These are phyloP conservation scores for Colletotrichum sp. DNA, from an alignment of 2,329 filamentous ascomycete genomes.

Conservation along the genomic window DNA sequence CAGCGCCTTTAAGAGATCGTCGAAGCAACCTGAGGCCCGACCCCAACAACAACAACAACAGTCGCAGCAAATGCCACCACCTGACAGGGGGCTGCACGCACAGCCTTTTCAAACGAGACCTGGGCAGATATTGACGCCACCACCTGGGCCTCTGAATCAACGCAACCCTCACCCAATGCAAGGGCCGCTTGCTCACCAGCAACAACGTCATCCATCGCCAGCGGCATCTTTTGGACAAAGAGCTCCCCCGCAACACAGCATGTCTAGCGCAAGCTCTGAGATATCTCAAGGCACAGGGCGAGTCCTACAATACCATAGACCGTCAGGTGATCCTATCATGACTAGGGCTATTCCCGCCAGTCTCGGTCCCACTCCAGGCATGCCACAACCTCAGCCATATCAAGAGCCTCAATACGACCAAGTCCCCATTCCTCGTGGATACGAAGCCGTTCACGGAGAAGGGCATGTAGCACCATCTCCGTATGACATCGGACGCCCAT, in stretches of 20 bases:
- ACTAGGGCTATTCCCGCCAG: neutral
- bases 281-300: neutral
- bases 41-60: slow-evolving; percentile 12
- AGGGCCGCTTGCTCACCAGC: neutral
- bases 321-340: neutral
- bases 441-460: slow-evolving; percentile 40
- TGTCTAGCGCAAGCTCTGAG: neutral
- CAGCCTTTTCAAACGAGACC: neutral
- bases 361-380: neutral
- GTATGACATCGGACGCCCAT: slow-evolving; percentile 28
- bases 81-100: neutral
- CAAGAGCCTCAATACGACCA: slow-evolving; percentile 38
- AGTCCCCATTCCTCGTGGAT: slow-evolving; percentile 42
- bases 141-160: neutral
- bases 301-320: neutral
- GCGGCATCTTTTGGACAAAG: neutral
- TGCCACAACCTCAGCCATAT: neutral
- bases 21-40: slow-evolving; percentile 27
- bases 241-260: neutral
- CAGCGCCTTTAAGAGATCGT: slow-evolving; percentile 27
- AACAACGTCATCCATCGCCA: neutral
- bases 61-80: slow-evolving; percentile 10
- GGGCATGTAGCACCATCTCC: slow-evolving; percentile 32
- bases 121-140: neutral
- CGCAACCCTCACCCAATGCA: neutral